Evolutionary conservation across 2,329 filamentous ascomycete species (phyloP).

Genomic region (Escovopsis weberi): DNA sequence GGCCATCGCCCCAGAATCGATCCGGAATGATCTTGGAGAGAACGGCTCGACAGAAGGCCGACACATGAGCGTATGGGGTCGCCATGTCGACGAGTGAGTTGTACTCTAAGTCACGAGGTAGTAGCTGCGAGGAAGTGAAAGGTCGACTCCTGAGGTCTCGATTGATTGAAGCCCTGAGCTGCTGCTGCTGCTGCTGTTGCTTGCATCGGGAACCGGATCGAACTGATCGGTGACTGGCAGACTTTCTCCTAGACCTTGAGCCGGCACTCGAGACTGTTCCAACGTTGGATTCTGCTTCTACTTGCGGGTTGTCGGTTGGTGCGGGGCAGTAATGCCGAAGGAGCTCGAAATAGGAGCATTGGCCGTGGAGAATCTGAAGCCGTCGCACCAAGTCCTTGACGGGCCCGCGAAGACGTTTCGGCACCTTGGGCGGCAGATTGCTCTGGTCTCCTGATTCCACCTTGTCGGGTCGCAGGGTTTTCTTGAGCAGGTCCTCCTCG

Average conservation of each 20-base stretch:
- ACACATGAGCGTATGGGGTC: constrained; percentile 54
- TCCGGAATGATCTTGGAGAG: constrained; percentile 58
- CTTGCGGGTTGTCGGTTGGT: constrained; percentile 11
- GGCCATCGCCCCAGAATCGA: constrained; percentile 55
- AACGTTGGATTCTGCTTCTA: no score
- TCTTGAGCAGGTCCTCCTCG: constrained; percentile 57
- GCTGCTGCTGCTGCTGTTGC: no score
- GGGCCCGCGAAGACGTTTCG: constrained; percentile 54
- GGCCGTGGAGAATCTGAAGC: constrained; percentile 54
- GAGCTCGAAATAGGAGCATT: constrained; percentile 68
- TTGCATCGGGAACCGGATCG: not conserved
- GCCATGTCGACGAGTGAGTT: constrained; percentile 50
- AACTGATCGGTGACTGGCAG: not conserved
- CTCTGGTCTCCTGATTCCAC: constrained; percentile 1
- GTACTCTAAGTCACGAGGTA: constrained; percentile 5
- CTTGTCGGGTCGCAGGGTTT: constrained; percentile 8
- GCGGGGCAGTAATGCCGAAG: constrained; percentile 68
- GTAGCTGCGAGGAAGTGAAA: not conserved
- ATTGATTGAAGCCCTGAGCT: no score
- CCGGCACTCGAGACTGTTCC: no score
- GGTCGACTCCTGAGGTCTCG: no score
- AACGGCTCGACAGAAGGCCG: constrained; percentile 72
- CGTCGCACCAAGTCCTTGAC: constrained; percentile 45
- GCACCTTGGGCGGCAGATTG: constrained; percentile 24
- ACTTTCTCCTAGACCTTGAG: no score